Base-by-base conservation (phyloP, 768 basidiomycete genomes). In the Russula virescens region DNA sequence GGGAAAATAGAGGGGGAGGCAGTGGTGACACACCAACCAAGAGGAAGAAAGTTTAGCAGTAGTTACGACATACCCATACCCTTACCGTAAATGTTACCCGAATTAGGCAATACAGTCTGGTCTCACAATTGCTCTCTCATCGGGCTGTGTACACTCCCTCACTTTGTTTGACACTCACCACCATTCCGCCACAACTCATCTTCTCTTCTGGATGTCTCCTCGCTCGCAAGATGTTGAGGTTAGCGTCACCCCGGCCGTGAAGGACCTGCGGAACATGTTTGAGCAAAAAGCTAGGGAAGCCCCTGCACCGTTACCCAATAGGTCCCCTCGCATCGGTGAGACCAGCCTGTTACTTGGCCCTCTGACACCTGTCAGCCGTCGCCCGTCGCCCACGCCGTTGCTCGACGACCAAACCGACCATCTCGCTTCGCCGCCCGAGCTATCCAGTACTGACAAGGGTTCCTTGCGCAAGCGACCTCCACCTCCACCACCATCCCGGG, bases 401-500 rank as follows among this genome's bases (percentile, higher is more conserved):
- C 14, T 18, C 11, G 52, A 60, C 19, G 42, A 50, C 16, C 53
- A 47, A 47, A 16, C 52, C n/a, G 58, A 64, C 13, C 35, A 28
- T 40, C 40, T 34, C 28, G 48, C 28, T n/a, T 10, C 56, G 13
- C 28, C 18, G 4, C 25, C 18, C n/a, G 38, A 53, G 42, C 55
- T 40, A 10, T 35, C 61, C 0, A 23, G 21, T 21, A 8, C 46
- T 9, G 63, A 60, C 14, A 47, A 49, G 23, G 26, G 19, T 60
- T 63, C 62, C 43, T 38, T 59, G 19, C 63, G 63, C 40, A 64
- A 64, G 34, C 63, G 63, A 23, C 63, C 62, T 3, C 62, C 63
- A 0, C 63, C 63, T 0, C 63, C 63, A 1, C 63, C 58, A 16
- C 58, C 63, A 11, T 64, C 58, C 16, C 63, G 63, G 6, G 58